A percentile compares a stretch with the other conserved stretches of the same genome.
Evolutionary conservation across 805 yeast species (phyloP).

Genomic region (Myxozyma mucilagina): DNA sequence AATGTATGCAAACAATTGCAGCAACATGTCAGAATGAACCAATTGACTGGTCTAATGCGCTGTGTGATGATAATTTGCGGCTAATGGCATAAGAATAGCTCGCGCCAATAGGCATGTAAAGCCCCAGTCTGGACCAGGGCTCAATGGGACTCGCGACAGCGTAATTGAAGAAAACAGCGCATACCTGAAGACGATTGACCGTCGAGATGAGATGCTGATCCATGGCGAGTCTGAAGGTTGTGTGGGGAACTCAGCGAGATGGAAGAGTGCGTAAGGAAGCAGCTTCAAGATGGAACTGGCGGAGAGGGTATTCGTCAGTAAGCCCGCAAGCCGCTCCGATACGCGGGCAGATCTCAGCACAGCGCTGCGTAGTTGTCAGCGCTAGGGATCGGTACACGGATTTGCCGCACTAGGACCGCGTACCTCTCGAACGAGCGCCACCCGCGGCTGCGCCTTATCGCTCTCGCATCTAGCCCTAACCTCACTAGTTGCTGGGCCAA

Average conservation of each 20-base stretch:
- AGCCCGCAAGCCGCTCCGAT: background rate
- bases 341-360: slow-evolving; percentile 7
- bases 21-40: background rate
- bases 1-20: background rate
- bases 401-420: background rate
- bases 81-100: background rate
- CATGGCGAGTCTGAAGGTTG: slow-evolving; percentile 18
- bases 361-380: background rate
- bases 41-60: background rate
- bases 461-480: slow-evolving; percentile 4
- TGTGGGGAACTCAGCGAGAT: background rate
- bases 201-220: slow-evolving; percentile 37
- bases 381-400: background rate
- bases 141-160: background rate
- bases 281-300: slow-evolving; percentile 2
- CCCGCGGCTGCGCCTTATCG: slow-evolving; percentile 16
- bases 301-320: background rate
- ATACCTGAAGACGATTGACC: slow-evolving; percentile 35
- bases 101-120: background rate
- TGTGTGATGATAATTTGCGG: background rate
- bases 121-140: background rate
- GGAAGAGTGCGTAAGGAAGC: background rate
- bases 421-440: slow-evolving; percentile 4
- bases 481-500: slow-evolving; percentile 8
- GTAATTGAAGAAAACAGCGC: background rate